A percentile compares a stretch with the other conserved stretches of the same genome.
phyloP scores from a whole-genome alignment of 2,329 filamentous ascomycete genomes.

The Alternaria viburni region DNA sequence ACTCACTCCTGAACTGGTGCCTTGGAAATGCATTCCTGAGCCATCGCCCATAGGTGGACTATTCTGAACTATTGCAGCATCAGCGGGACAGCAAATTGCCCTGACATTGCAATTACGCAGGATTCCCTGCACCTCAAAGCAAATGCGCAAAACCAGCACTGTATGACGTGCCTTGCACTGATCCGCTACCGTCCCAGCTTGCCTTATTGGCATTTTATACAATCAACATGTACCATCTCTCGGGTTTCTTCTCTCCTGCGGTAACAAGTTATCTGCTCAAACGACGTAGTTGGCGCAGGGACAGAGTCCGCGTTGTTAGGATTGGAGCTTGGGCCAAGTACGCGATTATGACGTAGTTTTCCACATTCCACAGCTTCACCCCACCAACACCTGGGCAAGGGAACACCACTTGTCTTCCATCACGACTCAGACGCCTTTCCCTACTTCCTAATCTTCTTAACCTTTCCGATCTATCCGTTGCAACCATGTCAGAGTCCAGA shows the following conservation, averaged over 20 bases:
- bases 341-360: constrained; percentile 18
- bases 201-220: background rate
- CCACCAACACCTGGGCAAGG: constrained; percentile 8
- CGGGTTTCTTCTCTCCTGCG: background rate
- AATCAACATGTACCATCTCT: background rate
- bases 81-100: constrained; percentile 2
- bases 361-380: constrained; percentile 5
- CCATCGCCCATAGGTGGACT: constrained; percentile 16
- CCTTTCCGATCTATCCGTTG: constrained; percentile 9
- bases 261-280: background rate
- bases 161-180: constrained; percentile 6
- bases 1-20: background rate
- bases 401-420: constrained; percentile 6
- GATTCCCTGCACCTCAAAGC: background rate
- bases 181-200: background rate
- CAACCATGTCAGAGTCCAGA: constrained; percentile 20
- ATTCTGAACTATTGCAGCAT: background rate
- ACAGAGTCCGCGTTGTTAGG: background rate
- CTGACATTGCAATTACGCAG: constrained; percentile 2
- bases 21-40: constrained; percentile 17
- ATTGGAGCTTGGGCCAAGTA: constrained; percentile 9
- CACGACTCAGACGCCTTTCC: constrained; percentile 9
- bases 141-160: background rate
- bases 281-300: background rate
- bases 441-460: constrained; percentile 3